Conservation (phyloP, 2,329 filamentous ascomycete species). For the Colletotrichum tropicale region DNA sequence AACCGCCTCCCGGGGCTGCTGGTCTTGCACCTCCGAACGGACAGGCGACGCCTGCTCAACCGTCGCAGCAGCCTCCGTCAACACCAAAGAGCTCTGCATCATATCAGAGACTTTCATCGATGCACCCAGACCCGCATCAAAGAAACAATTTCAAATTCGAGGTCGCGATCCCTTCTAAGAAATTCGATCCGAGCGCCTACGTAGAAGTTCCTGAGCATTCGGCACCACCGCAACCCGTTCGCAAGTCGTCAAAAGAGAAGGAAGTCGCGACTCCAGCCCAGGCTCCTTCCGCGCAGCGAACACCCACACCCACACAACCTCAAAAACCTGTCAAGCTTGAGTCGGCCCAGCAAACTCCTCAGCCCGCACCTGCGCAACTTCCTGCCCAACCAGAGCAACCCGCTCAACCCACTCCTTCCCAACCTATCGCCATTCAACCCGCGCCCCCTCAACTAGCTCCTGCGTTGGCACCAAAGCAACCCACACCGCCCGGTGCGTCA, state of each 20-base stretch:
- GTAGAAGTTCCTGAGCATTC: slow-evolving; percentile 32
- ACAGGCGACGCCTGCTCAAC: slow-evolving; percentile 14
- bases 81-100: slow-evolving; percentile 20
- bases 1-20: slow-evolving; percentile 38
- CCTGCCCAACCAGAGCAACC: neutral
- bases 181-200: slow-evolving; percentile 41
- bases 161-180: slow-evolving; percentile 52
- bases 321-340: neutral
- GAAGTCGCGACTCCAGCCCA: neutral
- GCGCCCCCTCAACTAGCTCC: neutral
- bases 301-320: neutral
- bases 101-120: slow-evolving; percentile 7
- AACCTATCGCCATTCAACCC: neutral
- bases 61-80: slow-evolving; percentile 1
- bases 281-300: neutral
- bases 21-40: slow-evolving; percentile 32
- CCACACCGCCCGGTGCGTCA: neutral
- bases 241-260: neutral
- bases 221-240: slow-evolving; percentile 24
- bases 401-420: neutral
- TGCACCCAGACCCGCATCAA: slow-evolving; percentile 33
- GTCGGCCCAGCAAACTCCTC: neutral
- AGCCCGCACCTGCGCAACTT: neutral
- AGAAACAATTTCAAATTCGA: slow-evolving; percentile 47
- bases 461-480: neutral